These are phyloP conservation scores for Anisodus acutangulus DNA, from an alignment of 257 asterid species.

Conservation along the genomic window DNA sequence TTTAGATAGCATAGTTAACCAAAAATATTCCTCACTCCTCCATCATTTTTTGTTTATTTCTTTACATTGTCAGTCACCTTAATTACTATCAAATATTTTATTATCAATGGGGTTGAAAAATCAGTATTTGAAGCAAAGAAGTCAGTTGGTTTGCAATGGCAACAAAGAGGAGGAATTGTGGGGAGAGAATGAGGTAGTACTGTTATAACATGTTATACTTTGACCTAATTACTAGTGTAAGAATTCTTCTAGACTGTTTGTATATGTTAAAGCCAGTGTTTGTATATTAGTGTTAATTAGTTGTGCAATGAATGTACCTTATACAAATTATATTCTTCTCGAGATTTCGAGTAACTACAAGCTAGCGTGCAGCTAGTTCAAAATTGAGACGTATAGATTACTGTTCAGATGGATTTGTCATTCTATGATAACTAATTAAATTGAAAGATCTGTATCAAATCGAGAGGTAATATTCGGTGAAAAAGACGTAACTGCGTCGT, in stretches of 20 bases:
- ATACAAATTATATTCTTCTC: background rate
- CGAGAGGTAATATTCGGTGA: background rate
- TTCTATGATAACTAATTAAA: background rate
- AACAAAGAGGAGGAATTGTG: background rate
- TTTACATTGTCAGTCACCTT: no score
- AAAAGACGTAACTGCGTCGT: no score
- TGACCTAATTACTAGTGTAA: background rate
- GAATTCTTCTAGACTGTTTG: background rate
- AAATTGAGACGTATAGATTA: background rate
- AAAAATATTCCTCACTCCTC: background rate
- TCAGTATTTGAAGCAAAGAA: conserved; percentile 2
- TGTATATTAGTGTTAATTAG: background rate
- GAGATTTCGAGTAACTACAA: background rate
- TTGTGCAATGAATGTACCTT: background rate
- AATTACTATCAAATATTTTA: background rate
- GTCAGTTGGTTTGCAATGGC: background rate
- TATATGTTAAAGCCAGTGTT: background rate
- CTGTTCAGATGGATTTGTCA: background rate
- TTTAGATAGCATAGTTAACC: background rate
- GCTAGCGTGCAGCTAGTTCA: background rate
- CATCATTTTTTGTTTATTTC: background rate
- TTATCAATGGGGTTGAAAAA: background rate
- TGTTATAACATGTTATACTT: background rate
- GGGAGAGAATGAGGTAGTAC: background rate
- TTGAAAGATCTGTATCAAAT: background rate